Evolutionary conservation across 2,329 filamentous ascomycete genomes (phyloP).

Genomic region (Pyricularia grisea): DNA sequence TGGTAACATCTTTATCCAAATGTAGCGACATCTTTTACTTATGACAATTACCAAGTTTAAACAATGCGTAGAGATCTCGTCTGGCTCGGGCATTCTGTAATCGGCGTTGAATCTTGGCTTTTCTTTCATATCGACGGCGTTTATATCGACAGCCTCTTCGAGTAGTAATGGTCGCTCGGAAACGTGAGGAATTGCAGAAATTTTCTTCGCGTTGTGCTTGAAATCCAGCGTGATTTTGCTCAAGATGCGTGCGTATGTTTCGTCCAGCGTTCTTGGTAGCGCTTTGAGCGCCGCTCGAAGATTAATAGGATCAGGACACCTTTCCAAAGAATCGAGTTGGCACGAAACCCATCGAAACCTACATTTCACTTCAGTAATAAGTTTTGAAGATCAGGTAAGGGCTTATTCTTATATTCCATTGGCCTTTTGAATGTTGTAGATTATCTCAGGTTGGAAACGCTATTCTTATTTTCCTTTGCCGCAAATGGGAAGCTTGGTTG

Average conservation of each 20-base stretch:
- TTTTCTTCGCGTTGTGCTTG: not conserved
- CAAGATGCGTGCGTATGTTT: not conserved
- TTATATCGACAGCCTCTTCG: not conserved
- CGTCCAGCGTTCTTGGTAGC: not conserved
- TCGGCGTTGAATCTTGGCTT: not conserved
- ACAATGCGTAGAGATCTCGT: not conserved
- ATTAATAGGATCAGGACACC: not conserved
- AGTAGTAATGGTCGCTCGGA: not conserved
- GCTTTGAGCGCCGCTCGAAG: not conserved
- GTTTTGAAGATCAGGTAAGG: not conserved
- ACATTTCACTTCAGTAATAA: not conserved
- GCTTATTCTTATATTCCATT: not conserved
- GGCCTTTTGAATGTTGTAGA: too few relatives aligned
- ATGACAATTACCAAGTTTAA: not conserved
- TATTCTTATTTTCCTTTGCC: too few relatives aligned
- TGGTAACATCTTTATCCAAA: too few relatives aligned
- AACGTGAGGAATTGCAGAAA: not conserved
- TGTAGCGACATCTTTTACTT: too few relatives aligned
- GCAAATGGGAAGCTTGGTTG: too few relatives aligned
- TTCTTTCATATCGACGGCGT: not conserved
- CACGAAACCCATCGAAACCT: not conserved
- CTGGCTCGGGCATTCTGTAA: not conserved
- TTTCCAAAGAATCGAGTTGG: not conserved
- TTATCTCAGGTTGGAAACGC: too few relatives aligned
- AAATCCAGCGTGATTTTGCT: not conserved